A percentile compares a stretch with the other conserved stretches of the same genome.
Evolutionary conservation across 2,329 filamentous ascomycete species (phyloP).

Genomic region (Hypoxylon sp.): DNA sequence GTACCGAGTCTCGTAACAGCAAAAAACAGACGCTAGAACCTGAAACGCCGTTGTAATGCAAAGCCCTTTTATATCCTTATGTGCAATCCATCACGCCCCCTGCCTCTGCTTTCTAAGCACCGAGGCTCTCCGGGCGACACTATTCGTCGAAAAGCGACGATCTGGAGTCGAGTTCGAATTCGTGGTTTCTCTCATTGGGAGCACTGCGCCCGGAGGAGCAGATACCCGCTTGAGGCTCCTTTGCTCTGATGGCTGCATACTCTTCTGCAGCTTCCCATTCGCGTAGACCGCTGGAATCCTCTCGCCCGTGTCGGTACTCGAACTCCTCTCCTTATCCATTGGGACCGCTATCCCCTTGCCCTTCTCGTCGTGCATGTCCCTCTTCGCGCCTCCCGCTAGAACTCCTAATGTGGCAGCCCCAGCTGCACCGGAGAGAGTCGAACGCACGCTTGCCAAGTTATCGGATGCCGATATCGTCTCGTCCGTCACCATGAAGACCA

Average conservation of each 20-base stretch:
- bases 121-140: constrained; percentile 22
- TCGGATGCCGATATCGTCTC: constrained; percentile 55
- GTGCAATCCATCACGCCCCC: constrained; percentile 11
- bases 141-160: constrained; percentile 20
- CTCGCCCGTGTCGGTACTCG: constrained; percentile 40
- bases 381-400: constrained; percentile 20
- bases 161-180: not conserved
- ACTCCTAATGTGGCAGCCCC: constrained; percentile 2
- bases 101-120: constrained; percentile 37
- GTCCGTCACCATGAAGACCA: constrained; percentile 63
- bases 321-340: constrained; percentile 34
- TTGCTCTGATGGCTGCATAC: constrained; percentile 8
- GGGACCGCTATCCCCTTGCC: constrained; percentile 27
- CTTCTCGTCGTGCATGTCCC: constrained; percentile 29
- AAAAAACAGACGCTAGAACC: constrained; percentile 15
- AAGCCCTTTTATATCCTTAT: constrained; percentile 19
- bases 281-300: constrained; percentile 33
- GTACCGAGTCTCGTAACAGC: constrained; percentile 21
- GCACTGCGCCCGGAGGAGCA: constrained; percentile 10
- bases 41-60: constrained; percentile 37
- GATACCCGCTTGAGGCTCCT: constrained; percentile 14
- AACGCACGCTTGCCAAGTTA: constrained; percentile 46
- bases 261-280: constrained; percentile 28
- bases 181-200: not conserved
- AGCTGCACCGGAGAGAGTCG: constrained; percentile 23